A percentile compares a stretch with the other conserved stretches of the same genome.
Evolutionary conservation across 208 protist genomes (phyloP).

Genomic region (Tritrichomonas foetus): DNA sequence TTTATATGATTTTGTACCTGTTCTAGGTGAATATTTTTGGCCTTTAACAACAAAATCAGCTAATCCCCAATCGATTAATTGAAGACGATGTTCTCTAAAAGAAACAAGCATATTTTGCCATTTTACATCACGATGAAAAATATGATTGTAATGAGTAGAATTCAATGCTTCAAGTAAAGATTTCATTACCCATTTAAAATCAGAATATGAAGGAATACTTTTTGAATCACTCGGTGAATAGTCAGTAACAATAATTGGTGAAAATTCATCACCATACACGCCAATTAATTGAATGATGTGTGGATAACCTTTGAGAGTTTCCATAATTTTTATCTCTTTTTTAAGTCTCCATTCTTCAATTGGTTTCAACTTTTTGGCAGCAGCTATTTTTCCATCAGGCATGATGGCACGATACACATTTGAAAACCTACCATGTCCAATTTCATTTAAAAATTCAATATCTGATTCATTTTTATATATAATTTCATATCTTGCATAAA

Average conservation of each 20-base stretch:
- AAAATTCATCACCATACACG: not conserved
- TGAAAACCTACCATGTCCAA: not conserved
- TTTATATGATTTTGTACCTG: conserved; percentile 29
- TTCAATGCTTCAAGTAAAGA: not conserved
- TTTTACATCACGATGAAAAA: conserved; percentile 24
- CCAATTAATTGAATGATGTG: not conserved
- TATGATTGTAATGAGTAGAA: not conserved
- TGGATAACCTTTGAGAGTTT: not conserved
- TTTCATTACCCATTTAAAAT: not conserved
- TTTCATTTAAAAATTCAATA: not conserved
- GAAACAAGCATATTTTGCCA: conserved; percentile 2
- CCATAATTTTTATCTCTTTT: not conserved
- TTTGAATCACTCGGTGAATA: too few relatives aligned
- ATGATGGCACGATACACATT: not conserved
- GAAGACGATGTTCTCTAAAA: not conserved
- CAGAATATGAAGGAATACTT: not conserved
- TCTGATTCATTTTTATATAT: not conserved
- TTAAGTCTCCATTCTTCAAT: conserved; percentile 2
- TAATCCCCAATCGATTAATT: not conserved
- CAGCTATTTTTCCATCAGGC: not conserved
- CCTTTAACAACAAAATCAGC: not conserved
- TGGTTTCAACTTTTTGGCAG: not conserved
- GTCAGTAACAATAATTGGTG: not conserved
- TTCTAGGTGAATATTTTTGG: not conserved
- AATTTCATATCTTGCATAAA: not conserved